Conservation (phyloP, 305 asterid species). For the Coffea humblotiana region DNA sequence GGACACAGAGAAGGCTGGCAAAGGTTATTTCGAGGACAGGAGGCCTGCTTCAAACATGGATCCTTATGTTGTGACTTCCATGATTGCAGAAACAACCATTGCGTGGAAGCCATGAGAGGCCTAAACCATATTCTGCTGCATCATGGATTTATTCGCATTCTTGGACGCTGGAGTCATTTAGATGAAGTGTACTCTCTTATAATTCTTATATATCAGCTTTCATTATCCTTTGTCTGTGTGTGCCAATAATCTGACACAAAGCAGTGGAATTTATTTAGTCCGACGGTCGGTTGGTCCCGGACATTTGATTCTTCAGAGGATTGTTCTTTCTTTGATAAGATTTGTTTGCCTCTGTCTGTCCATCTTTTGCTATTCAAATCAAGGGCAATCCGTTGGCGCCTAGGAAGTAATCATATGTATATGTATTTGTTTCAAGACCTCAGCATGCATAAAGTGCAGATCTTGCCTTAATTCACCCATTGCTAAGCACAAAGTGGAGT, state of each 20-base stretch:
- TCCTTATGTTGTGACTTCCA: slow-evolving; percentile 66
- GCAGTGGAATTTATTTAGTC: not conserved
- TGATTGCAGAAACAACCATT: slow-evolving; percentile 81
- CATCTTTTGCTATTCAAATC: not conserved
- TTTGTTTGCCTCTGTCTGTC: not conserved
- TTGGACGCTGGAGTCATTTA: slow-evolving; percentile 3
- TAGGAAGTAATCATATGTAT: not conserved
- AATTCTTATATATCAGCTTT: not conserved
- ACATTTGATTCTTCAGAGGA: slow-evolving; percentile 8
- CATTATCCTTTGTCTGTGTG: not conserved
- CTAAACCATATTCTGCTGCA: not conserved
- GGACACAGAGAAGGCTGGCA: slow-evolving; percentile 72
- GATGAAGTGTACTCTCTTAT: not conserved
- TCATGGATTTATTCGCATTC: slow-evolving; percentile 6
- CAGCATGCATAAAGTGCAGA: not conserved
- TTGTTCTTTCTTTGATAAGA: not conserved
- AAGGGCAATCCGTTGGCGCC: not conserved
- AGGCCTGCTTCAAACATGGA: slow-evolving; percentile 84
- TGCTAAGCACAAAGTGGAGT: not conserved
- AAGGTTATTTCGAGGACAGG: slow-evolving; percentile 72
- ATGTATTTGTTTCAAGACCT: not conserved
- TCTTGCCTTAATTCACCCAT: too few relatives aligned
- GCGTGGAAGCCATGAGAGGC: slow-evolving; percentile 42
- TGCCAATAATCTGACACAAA: slow-evolving; percentile 2
- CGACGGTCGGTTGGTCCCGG: not conserved